Base-by-base conservation (phyloP, 345 rosid species). In the Luvunga scandens region DNA sequence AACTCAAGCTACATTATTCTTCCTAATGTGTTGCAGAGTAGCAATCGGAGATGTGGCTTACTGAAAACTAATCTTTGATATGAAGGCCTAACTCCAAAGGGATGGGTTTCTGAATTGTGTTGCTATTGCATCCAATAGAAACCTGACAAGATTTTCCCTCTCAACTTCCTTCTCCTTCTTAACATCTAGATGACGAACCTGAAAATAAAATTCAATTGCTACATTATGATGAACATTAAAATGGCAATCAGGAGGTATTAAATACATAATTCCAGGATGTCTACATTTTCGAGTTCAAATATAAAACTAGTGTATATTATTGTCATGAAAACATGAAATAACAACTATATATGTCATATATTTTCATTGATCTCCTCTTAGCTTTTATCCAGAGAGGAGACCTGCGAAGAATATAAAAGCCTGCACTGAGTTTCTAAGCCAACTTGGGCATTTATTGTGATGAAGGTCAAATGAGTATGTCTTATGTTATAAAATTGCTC, bases 151-250 rank as follows among this genome's bases (percentile, higher is more conserved):
- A 34, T 79, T 68, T 57, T 90, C 93, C 82, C 90, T 92, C 80
- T 83, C 66, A 42, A 95, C 94, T 71, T 87, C 91, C 87, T 91
- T 95, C 86, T 87, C 96, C 85, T 76, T 92, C 86, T 93, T 95
- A 67, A 85, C 83, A 74, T 92, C 99, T 69, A 93, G 89, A 81
- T 93, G 94, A 6, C 96, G 92, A 76, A 93, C 95, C 99, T 93
- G 84, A 39, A 68, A 75, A 84, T 13, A 19, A 12, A 34, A 76
- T 27, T 27, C 24, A 25, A 42, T 73, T 62, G 42, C 55, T 64
- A 31, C 64, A 36, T 12, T 69, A 24, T 24, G 7, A 39, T 7
- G 24, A 48, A 8, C 0, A 48, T 70, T 10, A 25, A 19, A 18
- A 21, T 48, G n/a, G n/a, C 18, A 56, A 42, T 39, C 60, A 21